phyloP scores from a whole-genome alignment of 768 basidiomycete species.

The Russula sp. region DNA sequence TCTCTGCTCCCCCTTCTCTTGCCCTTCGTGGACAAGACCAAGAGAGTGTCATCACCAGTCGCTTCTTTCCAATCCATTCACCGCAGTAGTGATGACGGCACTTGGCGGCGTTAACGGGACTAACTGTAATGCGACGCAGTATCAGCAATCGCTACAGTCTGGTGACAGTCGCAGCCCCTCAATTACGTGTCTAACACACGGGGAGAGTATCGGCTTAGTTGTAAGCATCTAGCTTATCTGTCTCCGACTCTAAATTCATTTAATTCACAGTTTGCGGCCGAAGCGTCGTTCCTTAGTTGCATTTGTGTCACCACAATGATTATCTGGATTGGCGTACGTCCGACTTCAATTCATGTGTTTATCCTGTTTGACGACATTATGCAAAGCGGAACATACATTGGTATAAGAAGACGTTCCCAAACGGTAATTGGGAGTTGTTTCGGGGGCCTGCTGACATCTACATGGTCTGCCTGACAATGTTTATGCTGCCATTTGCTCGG shows the following conservation, averaged over 20 bases:
- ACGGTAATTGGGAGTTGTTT: constrained; percentile 32
- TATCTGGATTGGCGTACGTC: constrained; percentile 19
- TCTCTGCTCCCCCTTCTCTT: background rate
- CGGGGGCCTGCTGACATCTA: constrained; percentile 42
- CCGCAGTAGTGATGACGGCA: background rate
- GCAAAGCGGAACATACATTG: constrained; percentile 21
- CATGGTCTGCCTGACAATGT: constrained; percentile 36
- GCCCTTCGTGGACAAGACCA: background rate
- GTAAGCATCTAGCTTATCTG: constrained; percentile 30
- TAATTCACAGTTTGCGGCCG: constrained; percentile 36
- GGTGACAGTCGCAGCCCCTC: background rate
- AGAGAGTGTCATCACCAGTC: background rate
- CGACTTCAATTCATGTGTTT: background rate
- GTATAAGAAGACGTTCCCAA: constrained; percentile 3
- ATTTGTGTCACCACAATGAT: background rate
- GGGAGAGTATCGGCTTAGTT: constrained; percentile 40
- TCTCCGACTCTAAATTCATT: constrained; percentile 1
- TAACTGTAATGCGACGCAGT: constrained; percentile 10
- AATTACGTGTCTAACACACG: constrained; percentile 36
- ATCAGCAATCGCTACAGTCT: background rate
- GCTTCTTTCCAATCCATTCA: background rate
- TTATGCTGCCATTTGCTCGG: background rate
- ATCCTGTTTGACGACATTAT: background rate
- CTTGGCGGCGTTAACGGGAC: constrained; percentile 16
- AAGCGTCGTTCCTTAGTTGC: constrained; percentile 33